phyloP scores from a whole-genome alignment of 305 asterid genomes.

The Fraxinus albicans region DNA sequence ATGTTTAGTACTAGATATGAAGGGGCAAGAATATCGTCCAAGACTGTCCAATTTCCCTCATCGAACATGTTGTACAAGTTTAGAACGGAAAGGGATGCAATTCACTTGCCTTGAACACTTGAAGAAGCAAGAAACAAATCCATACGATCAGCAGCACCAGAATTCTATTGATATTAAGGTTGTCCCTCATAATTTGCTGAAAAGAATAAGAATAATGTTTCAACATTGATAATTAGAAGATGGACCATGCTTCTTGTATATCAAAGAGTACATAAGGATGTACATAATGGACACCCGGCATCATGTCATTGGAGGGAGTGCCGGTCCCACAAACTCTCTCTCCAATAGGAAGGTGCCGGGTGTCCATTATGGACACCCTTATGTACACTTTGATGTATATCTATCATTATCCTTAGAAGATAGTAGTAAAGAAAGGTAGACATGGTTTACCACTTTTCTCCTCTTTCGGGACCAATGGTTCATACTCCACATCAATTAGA shows the following conservation, averaged over 20 bases:
- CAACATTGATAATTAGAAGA: background rate
- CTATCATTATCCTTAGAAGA: background rate
- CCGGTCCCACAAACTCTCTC: no score
- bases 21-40: background rate
- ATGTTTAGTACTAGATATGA: background rate
- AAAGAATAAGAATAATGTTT: constrained; percentile 4
- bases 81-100: background rate
- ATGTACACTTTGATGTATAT: no score
- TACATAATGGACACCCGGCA: no score
- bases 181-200: constrained; percentile 62
- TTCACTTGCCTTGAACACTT: constrained; percentile 67
- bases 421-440: background rate
- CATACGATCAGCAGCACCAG: constrained; percentile 23
- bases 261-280: no score
- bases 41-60: background rate
- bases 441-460: constrained; percentile 62
- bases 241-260: no score
- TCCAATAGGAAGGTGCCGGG: no score
- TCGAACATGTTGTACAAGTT: background rate
- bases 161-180: constrained; percentile 51
- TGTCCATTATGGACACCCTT: no score
- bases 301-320: no score
- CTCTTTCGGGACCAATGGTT: constrained; percentile 60
- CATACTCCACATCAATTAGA: constrained; percentile 59
- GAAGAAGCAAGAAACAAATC: constrained; percentile 50